Base-by-base conservation (phyloP, 805 yeast genomes). In the Spathaspora hagerdaliae region DNA sequence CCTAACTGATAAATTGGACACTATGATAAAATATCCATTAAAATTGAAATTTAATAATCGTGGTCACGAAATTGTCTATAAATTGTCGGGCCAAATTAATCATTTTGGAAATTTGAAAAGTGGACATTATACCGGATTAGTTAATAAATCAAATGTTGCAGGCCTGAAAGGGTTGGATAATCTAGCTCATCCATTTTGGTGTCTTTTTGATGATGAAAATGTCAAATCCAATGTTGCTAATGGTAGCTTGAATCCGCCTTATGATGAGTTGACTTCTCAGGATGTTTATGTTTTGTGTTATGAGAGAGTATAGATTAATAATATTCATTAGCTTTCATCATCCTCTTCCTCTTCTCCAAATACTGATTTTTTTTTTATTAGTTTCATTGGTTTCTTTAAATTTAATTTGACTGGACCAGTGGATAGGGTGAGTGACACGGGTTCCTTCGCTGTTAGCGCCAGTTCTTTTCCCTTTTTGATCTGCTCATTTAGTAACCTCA, bases 61-160 rank as follows among this genome's bases (percentile, higher is more conserved):
- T 38, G 49, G 55, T 19, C 53, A 52, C 38, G 64, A 73, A 24
- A 65, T 68, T 19, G 70, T 63, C 27, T 86, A 85, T 57, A 76
- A 70, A 49, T 63, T 86, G 33, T 73, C 73, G 45, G 87, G 86
- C 1, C 71, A 84, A 49, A 82, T 86, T 4, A 85, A 85, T 56
- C 95, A 86, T 58, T 71, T 74, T 46, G 94, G 95, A 1, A 77
- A 78, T 37, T 65, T 85, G 44, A 77, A 79, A 47, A 81, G 87
- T 41, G 95, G 95, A 0, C 95, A 86, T 60, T 86, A 86, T 57
- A 86, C 91, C 1, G 71, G 89, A 0, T 63, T 83, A 39, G 82
- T 83, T 2, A 78, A 82, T 53, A 82, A 75, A 53, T 56, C 69
- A 1, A 50, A 49, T 6, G 41, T 41, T 12, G 45, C 45, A 12